Percentiles rank a stretch among this genome's conserved stretches.
phyloP scores from a whole-genome alignment of 768 basidiomycete species.

The Suillus americanus region DNA sequence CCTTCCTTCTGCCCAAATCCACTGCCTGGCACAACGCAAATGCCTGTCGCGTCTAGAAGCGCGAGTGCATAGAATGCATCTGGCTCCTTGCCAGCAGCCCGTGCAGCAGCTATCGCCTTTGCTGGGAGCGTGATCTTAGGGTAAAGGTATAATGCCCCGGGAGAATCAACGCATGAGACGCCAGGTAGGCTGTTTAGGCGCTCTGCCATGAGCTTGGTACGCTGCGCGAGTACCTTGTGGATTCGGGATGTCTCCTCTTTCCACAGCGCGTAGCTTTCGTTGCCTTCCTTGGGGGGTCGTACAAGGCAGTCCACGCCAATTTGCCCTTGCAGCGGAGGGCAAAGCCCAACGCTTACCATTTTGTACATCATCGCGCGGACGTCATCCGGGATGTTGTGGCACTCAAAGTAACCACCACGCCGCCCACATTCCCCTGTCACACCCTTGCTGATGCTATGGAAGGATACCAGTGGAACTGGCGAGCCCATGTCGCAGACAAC shows the following conservation, averaged over 20 bases:
- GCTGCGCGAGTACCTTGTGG: slow-evolving; percentile 68
- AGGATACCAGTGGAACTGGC: slow-evolving; percentile 84
- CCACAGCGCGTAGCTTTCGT: slow-evolving; percentile 77
- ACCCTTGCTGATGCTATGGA: slow-evolving; percentile 98
- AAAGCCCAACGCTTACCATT: slow-evolving; percentile 89
- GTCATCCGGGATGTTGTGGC: slow-evolving; percentile 75
- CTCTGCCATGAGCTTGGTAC: slow-evolving; percentile 70
- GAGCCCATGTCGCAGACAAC: slow-evolving; percentile 66
- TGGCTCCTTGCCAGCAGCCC: slow-evolving; percentile 69
- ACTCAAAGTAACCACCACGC: slow-evolving; percentile 97
- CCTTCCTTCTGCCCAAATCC: slow-evolving; percentile 94
- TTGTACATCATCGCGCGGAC: slow-evolving; percentile 91
- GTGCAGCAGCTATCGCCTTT: slow-evolving; percentile 73
- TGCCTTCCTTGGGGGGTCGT: slow-evolving; percentile 79
- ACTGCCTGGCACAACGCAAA: slow-evolving; percentile 90
- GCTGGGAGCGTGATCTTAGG: slow-evolving; percentile 76
- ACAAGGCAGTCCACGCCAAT: slow-evolving; percentile 94
- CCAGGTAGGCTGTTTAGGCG: slow-evolving; percentile 83
- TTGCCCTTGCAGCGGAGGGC: slow-evolving; percentile 89
- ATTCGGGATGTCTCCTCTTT: slow-evolving; percentile 80
- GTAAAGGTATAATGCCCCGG: slow-evolving; percentile 94
- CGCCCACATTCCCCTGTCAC: slow-evolving; percentile 95
- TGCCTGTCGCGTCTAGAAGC: slow-evolving; percentile 85
- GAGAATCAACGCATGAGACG: slow-evolving; percentile 86
- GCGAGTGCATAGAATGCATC: slow-evolving; percentile 88